A percentile compares a stretch with the other conserved stretches of the same genome.
Evolutionary conservation across 2,329 filamentous ascomycete genomes (phyloP).

Genomic region (Penicillium sp.): DNA sequence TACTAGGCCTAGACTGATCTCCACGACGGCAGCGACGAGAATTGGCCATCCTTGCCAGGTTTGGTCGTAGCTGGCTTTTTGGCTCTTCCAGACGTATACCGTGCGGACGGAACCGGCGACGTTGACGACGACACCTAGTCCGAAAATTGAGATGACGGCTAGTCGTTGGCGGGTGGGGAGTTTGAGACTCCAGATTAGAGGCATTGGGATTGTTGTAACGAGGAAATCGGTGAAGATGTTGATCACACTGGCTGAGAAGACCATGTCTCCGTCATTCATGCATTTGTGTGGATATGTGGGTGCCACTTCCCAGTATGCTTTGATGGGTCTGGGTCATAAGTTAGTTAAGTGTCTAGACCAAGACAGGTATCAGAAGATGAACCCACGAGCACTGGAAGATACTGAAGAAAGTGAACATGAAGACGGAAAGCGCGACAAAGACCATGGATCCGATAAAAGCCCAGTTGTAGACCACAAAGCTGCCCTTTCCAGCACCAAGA

Average conservation of each 20-base stretch:
- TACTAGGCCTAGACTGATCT: conserved; percentile 40
- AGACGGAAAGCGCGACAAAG: conserved; percentile 31
- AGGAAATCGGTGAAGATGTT: conserved; percentile 42
- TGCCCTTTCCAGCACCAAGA: conserved; percentile 31
- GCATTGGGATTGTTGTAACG: conserved; percentile 40
- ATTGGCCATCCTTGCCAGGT: conserved; percentile 40
- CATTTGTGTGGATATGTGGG: conserved; percentile 30
- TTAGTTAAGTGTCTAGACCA: conserved; percentile 2
- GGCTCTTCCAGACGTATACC: conserved; percentile 35
- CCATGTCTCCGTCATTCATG: conserved; percentile 28
- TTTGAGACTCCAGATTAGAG: conserved; percentile 42
- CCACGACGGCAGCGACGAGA: conserved; percentile 31
- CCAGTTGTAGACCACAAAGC: conserved; percentile 28
- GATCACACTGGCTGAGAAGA: conserved; percentile 38
- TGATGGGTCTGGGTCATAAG: conserved; percentile 27
- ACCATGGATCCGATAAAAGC: conserved; percentile 28
- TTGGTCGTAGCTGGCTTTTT: conserved; percentile 32
- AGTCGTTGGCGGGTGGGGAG: conserved; percentile 37
- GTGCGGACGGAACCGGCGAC: conserved; percentile 37
- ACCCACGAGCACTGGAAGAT: conserved; percentile 46
- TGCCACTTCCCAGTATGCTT: conserved; percentile 34
- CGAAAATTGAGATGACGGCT: conserved; percentile 42
- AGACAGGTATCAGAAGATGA: not conserved
- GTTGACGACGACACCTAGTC: conserved; percentile 37
- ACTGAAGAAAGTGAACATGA: conserved; percentile 34